A percentile compares a stretch with the other conserved stretches of the same genome.
Conservation (phyloP, 192 early-diverging fungal genomes). For the Pilaira anomala region DNA sequence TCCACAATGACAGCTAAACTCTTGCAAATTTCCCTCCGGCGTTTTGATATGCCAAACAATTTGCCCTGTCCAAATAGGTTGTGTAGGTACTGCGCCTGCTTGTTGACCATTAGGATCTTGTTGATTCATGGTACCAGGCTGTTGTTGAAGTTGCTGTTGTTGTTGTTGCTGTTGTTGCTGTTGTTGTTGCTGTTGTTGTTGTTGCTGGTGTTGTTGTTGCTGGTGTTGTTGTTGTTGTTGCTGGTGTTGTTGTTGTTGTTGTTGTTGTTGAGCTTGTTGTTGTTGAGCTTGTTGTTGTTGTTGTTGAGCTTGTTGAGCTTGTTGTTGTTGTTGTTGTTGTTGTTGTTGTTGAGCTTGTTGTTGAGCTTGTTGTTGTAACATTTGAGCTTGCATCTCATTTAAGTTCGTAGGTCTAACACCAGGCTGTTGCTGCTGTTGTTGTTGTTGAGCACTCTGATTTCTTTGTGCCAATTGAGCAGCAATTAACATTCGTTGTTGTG, state of each 20-base stretch:
- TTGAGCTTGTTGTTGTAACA: slow-evolving; percentile 13
- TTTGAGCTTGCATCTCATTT: not conserved
- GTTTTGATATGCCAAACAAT: slow-evolving; percentile 42
- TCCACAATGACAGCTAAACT: slow-evolving; percentile 38
- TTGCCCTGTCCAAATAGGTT: slow-evolving; percentile 35
- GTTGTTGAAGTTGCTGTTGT: slow-evolving; percentile 11
- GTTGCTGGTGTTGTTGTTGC: not conserved
- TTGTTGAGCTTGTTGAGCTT: slow-evolving; percentile 4
- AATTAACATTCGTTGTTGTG: slow-evolving; percentile 27
- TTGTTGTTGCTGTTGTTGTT: slow-evolving; percentile 5
- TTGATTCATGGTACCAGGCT: slow-evolving; percentile 7
- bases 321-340: slow-evolving; percentile 14
- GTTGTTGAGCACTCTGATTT: slow-evolving; percentile 10
- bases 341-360: slow-evolving; percentile 8
- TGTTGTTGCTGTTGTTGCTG: not conserved
- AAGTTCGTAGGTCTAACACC: not conserved
- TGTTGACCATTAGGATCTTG: slow-evolving; percentile 13
- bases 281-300: not conserved
- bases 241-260: not conserved
- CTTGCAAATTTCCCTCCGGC: slow-evolving; percentile 25
- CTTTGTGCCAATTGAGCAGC: slow-evolving; percentile 15
- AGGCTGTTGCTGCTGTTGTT: too few species aligned
- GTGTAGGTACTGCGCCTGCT: slow-evolving; percentile 10
- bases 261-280: not conserved
- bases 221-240: slow-evolving; percentile 5